Base-by-base conservation (phyloP, 441 rosid species). In the Adansonia rubrostipa region DNA sequence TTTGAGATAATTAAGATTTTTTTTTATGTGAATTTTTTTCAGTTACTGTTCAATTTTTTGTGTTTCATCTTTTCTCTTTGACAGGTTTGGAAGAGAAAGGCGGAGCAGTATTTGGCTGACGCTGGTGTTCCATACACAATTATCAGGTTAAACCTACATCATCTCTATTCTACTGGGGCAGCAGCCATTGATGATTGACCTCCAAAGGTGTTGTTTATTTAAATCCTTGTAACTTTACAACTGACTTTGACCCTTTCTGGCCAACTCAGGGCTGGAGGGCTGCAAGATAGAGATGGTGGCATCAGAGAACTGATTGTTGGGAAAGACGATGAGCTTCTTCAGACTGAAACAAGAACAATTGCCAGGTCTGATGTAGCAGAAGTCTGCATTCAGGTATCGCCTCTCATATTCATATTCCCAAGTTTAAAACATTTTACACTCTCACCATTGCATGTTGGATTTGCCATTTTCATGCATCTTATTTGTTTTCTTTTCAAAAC, bases 61-160 rank as follows among this genome's bases (percentile, higher is more conserved):
- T 36, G 15, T 22, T 56, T 65, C 17, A 6, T n/a, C 10, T 65
- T 40, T 40, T 65, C 24, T 65, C 50, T 58, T 60, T 68, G 6
- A 53, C 82, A 96, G 99, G 84, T 94, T 20, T 96, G 99, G 99
- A 96, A 96, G 92, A 91, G 99, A 88, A 96, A 94, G 88, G 95
- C 99, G 80, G 99, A 96, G 81, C 98, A 91, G 82, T 96, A 94
- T 85, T 88, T 96, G 89, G 93, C 97, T 73, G 97, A 96, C 80
- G 92, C 93, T 73, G 99, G 98, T 36, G 50, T 92, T 79, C 97
- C 99, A 36, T 94, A 94, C 92, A 96, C 99, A 40, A 96, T 94
- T 50, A 90, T 96, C 87, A 91, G 98, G 99, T 92, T 44, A 57
- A 17, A 17, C 19, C n/a, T 51, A 3, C 3, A 56, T 56, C 40